phyloP scores from a whole-genome alignment of 139 green algal species.

The Volvox reticuliferus region DNA sequence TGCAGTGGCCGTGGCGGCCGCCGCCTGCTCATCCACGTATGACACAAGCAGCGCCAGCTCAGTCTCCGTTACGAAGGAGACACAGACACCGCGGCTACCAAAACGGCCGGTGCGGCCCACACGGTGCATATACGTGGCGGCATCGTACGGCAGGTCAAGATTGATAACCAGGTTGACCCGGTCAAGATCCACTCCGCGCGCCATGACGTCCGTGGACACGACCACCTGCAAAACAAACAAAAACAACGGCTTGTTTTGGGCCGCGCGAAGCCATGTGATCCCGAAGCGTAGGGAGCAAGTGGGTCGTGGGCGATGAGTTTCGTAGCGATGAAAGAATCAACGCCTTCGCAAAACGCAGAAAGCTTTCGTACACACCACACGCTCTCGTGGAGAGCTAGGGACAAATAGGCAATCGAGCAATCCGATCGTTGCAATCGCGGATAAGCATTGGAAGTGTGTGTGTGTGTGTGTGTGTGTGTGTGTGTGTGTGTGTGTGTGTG shows the following conservation, averaged over 20 bases:
- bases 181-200: constrained; percentile 87
- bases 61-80: constrained; percentile 69
- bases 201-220: constrained; percentile 87
- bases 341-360: no score
- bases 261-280: no score
- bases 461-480: no score
- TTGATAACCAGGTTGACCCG: constrained; percentile 87
- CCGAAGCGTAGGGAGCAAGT: no score
- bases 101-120: constrained; percentile 88
- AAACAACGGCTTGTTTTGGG: not conserved
- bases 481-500: no score
- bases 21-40: constrained; percentile 57
- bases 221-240: constrained; percentile 59
- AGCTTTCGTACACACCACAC: no score
- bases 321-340: no score
- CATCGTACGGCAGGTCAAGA: constrained; percentile 77
- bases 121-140: constrained; percentile 70
- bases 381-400: no score
- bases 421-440: no score
- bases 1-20: not conserved
- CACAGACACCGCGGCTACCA: constrained; percentile 74
- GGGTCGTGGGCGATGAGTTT: no score
- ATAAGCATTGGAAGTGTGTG: no score
- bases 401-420: no score
- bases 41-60: constrained; percentile 62